These are phyloP conservation scores for Rhizodiscina lignyota DNA, from an alignment of 495 filamentous ascomycete species.

Conservation along the genomic window DNA sequence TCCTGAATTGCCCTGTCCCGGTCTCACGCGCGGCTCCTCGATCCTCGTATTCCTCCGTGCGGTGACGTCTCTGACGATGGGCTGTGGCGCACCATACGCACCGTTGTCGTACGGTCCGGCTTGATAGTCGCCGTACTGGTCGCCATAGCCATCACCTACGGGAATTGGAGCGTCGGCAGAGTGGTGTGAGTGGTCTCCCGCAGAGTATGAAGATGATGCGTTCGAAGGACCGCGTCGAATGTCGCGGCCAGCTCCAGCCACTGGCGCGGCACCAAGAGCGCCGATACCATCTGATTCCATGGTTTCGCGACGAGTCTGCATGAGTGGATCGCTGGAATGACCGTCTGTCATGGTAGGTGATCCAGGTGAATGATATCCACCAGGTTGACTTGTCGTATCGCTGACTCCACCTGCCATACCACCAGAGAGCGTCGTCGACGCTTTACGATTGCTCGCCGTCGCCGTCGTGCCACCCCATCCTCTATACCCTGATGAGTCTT, in stretches of 20 bases:
- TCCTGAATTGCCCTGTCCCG: conserved; percentile 77
- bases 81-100: conserved; percentile 37
- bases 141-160: conserved; percentile 24
- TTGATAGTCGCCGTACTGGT: conserved; percentile 34
- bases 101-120: conserved; percentile 39
- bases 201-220: conserved; percentile 90
- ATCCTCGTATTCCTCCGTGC: conserved; percentile 87
- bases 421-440: conserved; percentile 76
- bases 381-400: conserved; percentile 39
- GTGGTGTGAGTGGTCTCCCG: conserved; percentile 62
- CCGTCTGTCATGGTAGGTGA: conserved; percentile 66
- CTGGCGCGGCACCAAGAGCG: conserved; percentile 55
- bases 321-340: conserved; percentile 51
- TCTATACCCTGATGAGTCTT: conserved; percentile 62
- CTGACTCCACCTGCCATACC: conserved; percentile 46
- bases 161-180: conserved; percentile 57
- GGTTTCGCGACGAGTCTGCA: conserved; percentile 41
- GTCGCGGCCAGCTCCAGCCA: conserved; percentile 41
- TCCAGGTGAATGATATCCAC: conserved; percentile 37
- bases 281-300: conserved; percentile 33
- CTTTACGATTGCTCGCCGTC: conserved; percentile 59
- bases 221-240: conserved; percentile 88
- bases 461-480: conserved; percentile 81
- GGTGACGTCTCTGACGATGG: conserved; percentile 85
- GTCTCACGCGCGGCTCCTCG: conserved; percentile 71